Percentiles rank a stretch among this genome's conserved stretches.
These are phyloP conservation scores for Rosa hybrid DNA, from an alignment of 331 rosid genomes.

Conservation along the genomic window DNA sequence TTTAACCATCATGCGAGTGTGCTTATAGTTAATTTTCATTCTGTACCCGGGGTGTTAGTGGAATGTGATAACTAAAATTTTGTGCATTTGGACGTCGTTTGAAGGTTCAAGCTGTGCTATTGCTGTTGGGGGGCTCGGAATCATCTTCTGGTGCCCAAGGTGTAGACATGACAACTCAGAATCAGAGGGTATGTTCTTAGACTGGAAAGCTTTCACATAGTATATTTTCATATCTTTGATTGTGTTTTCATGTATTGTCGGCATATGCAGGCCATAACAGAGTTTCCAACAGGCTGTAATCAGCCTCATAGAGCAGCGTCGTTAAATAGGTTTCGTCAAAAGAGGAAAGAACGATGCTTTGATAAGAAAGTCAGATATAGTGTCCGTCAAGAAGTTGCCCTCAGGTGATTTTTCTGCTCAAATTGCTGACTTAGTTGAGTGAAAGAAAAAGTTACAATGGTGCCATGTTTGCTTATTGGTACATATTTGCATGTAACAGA, in stretches of 20 bases:
- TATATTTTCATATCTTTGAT: neutral
- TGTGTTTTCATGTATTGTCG: conserved; percentile 21
- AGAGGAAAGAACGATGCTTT: conserved; percentile 87
- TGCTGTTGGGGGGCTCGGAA: conserved; percentile 83
- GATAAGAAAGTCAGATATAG: conserved; percentile 94
- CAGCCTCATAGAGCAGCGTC: conserved; percentile 89
- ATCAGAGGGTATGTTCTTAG: conserved; percentile 59
- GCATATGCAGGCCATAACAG: conserved; percentile 47
- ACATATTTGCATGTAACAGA: neutral
- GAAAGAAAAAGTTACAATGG: neutral
- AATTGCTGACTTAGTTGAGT: neutral
- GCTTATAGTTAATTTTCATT: neutral
- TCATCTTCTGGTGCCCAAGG: conserved; percentile 57
- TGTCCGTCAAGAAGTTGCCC: conserved; percentile 97
- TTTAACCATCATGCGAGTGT: neutral
- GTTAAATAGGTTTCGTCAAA: conserved; percentile 80
- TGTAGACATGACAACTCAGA: conserved; percentile 43
- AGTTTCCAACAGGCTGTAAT: conserved; percentile 58
- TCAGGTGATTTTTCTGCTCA: conserved; percentile 50
- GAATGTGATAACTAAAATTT: neutral
- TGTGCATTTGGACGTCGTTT: conserved; percentile 20
- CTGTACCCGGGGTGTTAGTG: neutral
- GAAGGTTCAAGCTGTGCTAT: conserved; percentile 86
- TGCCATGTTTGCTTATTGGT: too few relatives aligned
- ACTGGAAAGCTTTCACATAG: conserved; percentile 12